Conservation (phyloP, 148 eudicot genomes). For the Camellia japonica region DNA sequence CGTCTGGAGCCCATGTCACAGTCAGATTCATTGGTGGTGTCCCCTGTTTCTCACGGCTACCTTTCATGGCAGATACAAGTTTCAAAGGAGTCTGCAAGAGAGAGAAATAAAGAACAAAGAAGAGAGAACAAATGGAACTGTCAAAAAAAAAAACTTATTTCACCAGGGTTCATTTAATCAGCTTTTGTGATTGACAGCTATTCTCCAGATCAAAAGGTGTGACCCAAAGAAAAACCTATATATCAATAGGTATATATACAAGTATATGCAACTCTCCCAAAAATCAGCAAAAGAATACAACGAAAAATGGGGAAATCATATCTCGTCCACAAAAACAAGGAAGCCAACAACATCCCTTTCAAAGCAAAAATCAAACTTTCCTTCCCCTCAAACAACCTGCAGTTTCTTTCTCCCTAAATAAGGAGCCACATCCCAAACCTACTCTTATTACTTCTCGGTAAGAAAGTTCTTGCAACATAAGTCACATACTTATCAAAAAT, state of each 20-base stretch:
- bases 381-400: too few species aligned
- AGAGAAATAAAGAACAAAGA: constrained; percentile 9
- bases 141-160: not conserved
- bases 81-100: constrained; percentile 41
- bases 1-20: constrained; percentile 94
- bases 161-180: not conserved
- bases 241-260: too few species aligned
- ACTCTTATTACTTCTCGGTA: too few species aligned
- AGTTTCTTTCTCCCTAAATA: too few species aligned
- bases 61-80: constrained; percentile 85
- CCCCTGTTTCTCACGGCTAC: constrained; percentile 78
- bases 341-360: too few species aligned
- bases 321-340: too few species aligned
- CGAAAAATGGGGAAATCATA: not conserved
- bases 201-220: not conserved
- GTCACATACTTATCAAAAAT: not conserved
- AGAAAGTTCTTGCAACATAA: not conserved
- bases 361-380: too few species aligned
- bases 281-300: too few species aligned
- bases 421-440: too few species aligned
- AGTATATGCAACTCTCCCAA: too few species aligned
- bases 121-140: not conserved
- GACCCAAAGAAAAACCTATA: too few species aligned
- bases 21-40: constrained; percentile 42
- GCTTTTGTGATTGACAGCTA: not conserved